phyloP scores from a whole-genome alignment of 306 rosid species.

The Prunus salicina region DNA sequence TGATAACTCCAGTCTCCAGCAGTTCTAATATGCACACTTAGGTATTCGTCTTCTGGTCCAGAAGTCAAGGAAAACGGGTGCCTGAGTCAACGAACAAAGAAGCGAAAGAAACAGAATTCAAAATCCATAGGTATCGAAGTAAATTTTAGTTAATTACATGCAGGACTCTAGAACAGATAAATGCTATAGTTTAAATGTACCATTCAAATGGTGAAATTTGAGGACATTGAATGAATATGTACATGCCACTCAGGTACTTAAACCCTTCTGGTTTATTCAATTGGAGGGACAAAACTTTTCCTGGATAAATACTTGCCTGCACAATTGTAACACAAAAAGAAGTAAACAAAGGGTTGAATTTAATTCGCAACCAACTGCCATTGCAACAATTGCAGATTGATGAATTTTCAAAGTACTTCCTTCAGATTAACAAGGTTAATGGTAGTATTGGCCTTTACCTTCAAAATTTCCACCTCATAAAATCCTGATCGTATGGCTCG shows the following conservation, averaged over 20 bases:
- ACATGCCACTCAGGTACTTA: slow-evolving; percentile 82
- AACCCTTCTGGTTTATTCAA: slow-evolving; percentile 81
- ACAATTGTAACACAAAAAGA: slow-evolving; percentile 1
- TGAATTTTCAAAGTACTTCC: background rate
- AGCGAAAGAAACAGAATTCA: slow-evolving; percentile 17
- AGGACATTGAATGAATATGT: slow-evolving; percentile 83
- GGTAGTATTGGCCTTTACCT: slow-evolving; percentile 40
- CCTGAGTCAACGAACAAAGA: slow-evolving; percentile 48
- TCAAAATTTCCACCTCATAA: slow-evolving; percentile 60
- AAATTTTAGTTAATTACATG: background rate
- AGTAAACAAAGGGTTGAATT: background rate
- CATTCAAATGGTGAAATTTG: slow-evolving; percentile 82
- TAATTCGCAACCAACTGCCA: background rate
- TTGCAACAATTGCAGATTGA: background rate
- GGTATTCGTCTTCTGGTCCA: slow-evolving; percentile 74
- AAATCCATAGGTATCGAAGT: background rate
- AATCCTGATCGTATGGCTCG: slow-evolving; percentile 78
- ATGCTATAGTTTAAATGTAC: slow-evolving; percentile 25
- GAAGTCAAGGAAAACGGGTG: slow-evolving; percentile 96
- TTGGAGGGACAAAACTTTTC: slow-evolving; percentile 72
- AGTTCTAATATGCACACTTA: slow-evolving; percentile 81
- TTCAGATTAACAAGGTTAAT: background rate
- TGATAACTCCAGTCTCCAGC: slow-evolving; percentile 87
- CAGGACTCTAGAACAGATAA: background rate
- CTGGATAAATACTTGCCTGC: slow-evolving; percentile 67